A percentile compares a stretch with the other conserved stretches of the same genome.
These are phyloP conservation scores for Penicillium aurantiogriseum DNA, from an alignment of 2,329 filamentous ascomycete genomes.

Conservation along the genomic window DNA sequence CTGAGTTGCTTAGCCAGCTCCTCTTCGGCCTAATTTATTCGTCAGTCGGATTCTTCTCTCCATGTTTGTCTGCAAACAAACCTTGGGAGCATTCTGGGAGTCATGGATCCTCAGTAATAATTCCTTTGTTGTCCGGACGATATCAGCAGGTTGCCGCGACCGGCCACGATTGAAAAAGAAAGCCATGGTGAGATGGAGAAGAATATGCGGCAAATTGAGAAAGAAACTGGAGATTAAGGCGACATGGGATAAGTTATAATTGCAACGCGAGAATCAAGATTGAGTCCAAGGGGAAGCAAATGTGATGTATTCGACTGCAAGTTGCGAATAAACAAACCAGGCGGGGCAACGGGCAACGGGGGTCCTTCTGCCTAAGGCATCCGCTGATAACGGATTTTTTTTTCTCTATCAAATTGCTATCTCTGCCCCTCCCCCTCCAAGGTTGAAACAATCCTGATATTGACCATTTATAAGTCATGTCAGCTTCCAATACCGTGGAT, in stretches of 20 bases:
- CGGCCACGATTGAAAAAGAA: conserved; percentile 66
- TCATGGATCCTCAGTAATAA: conserved; percentile 62
- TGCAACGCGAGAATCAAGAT: not conserved
- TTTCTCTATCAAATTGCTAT: conserved; percentile 19
- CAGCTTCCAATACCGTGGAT: conserved; percentile 26
- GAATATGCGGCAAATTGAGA: conserved; percentile 15
- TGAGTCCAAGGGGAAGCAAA: conserved; percentile 2
- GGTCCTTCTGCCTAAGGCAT: conserved; percentile 18
- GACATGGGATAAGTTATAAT: conserved; percentile 2
- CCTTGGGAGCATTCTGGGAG: conserved; percentile 56
- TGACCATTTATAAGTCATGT: conserved; percentile 23
- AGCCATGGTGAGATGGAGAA: conserved; percentile 53
- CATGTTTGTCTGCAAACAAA: conserved; percentile 45
- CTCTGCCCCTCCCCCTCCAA: conserved; percentile 23
- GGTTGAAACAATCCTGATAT: conserved; percentile 1
- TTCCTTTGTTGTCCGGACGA: conserved; percentile 63
- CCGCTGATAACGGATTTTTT: conserved; percentile 26
- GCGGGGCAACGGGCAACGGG: conserved; percentile 25
- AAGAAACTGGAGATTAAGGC: conserved; percentile 11
- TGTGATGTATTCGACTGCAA: conserved; percentile 14
- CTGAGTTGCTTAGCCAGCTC: conserved; percentile 80
- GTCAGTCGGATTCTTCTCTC: conserved; percentile 55
- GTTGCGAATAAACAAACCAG: conserved; percentile 26
- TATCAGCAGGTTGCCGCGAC: conserved; percentile 61
- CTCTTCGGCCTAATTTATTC: conserved; percentile 72